Percentiles rank a stretch among this genome's conserved stretches.
These are phyloP conservation scores for Ceratobasidium papillatum DNA, from an alignment of 1,284 basidiomycete species.

Conservation along the genomic window DNA sequence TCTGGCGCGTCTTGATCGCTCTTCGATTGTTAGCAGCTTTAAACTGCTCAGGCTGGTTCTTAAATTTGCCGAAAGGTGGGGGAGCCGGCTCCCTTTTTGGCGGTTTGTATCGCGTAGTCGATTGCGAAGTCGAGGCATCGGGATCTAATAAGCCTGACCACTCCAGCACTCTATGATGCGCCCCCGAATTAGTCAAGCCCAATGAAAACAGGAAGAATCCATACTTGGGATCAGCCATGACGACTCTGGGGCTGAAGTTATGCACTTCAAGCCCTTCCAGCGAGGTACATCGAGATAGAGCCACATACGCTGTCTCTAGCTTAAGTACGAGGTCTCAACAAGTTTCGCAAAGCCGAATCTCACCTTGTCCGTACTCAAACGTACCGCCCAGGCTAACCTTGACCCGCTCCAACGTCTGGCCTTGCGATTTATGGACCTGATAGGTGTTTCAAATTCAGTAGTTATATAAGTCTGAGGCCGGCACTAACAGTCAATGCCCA, in stretches of 20 bases:
- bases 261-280: conserved; percentile 49
- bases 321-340: neutral
- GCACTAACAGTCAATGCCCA: conserved; percentile 61
- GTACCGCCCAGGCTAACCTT: conserved; percentile 69
- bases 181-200: neutral
- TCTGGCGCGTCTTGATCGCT: neutral
- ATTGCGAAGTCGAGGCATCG: neutral
- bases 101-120: too few relatives aligned
- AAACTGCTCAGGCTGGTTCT: neutral
- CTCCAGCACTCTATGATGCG: neutral
- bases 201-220: neutral
- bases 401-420: conserved; percentile 81
- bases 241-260: conserved; percentile 46
- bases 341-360: neutral
- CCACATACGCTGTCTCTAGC: conserved; percentile 50
- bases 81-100: neutral
- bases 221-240: conserved; percentile 15
- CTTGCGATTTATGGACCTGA: conserved; percentile 85
- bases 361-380: conserved; percentile 75
- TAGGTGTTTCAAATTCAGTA: conserved; percentile 56
- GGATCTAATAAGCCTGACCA: neutral
- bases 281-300: conserved; percentile 50
- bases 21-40: neutral
- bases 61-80: neutral
- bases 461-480: neutral